phyloP scores from a whole-genome alignment of 768 basidiomycete genomes.

The Trametes coccinea region DNA sequence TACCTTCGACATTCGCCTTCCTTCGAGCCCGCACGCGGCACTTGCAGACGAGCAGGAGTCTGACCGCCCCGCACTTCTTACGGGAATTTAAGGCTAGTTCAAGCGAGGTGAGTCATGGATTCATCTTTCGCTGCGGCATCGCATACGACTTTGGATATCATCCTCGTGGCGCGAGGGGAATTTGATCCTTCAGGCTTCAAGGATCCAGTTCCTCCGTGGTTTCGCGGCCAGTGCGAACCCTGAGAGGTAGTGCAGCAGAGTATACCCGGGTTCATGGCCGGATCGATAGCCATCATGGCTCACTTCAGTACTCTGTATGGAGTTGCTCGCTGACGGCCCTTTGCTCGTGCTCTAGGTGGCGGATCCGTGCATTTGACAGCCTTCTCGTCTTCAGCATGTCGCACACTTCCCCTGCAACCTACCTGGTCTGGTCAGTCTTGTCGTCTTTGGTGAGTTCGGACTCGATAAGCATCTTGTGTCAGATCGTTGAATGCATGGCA shows the following conservation, averaged over 20 bases:
- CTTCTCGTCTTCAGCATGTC: conserved; percentile 45
- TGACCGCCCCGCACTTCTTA: neutral
- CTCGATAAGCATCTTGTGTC: neutral
- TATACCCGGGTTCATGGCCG: no score
- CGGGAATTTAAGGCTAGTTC: neutral
- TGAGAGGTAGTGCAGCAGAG: no score
- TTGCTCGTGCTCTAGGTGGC: neutral
- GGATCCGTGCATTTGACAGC: conserved; percentile 10
- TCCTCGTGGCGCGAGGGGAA: no score
- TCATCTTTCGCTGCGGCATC: neutral
- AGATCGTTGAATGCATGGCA: conserved; percentile 27
- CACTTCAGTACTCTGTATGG: no score
- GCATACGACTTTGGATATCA: no score
- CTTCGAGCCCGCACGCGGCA: neutral
- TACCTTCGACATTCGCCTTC: conserved; percentile 5
- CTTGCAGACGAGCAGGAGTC: neutral
- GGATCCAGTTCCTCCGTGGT: no score
- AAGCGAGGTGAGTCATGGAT: no score
- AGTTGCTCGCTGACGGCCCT: neutral
- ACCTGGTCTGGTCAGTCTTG: conserved; percentile 64
- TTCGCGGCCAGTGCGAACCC: no score
- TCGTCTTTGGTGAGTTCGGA: conserved; percentile 46
- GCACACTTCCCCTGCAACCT: conserved; percentile 59
- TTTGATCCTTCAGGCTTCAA: no score
- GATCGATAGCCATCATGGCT: no score